Conservation (phyloP, 306 rosid genomes). For the Malus sieversii region DNA sequence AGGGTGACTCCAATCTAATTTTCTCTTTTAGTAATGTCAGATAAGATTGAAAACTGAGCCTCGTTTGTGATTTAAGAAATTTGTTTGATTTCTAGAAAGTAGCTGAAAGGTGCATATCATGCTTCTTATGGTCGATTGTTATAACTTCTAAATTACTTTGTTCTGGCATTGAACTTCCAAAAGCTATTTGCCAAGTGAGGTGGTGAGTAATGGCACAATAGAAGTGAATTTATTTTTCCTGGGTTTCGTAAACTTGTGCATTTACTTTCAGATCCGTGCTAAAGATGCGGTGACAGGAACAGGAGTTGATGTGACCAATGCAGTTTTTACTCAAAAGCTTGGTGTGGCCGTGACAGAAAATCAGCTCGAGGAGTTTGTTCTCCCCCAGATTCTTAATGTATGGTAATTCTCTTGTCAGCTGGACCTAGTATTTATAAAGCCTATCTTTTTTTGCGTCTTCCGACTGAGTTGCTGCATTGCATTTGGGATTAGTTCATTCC, state of each 20-base stretch:
- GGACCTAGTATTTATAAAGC: too few species aligned
- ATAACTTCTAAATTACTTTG: neutral
- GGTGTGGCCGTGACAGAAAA: constrained; percentile 54
- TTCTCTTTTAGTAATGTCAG: too few species aligned
- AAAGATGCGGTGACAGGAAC: constrained; percentile 18
- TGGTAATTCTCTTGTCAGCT: too few species aligned
- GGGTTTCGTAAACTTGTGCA: constrained; percentile 24
- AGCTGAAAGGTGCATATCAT: too few species aligned
- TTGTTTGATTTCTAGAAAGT: too few species aligned
- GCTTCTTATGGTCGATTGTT: too few species aligned
- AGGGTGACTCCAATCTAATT: too few species aligned
- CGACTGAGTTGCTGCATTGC: neutral
- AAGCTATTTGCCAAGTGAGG: neutral
- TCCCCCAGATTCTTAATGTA: constrained; percentile 20
- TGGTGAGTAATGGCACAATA: neutral
- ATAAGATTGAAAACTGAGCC: too few species aligned
- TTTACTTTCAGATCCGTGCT: constrained; percentile 38
- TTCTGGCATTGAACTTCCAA: neutral
- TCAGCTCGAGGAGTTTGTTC: constrained; percentile 49
- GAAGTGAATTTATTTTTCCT: neutral
- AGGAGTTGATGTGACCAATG: constrained; percentile 22
- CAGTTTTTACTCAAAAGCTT: constrained; percentile 36
- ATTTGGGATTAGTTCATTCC: too few species aligned
- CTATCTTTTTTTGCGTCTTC: too few species aligned
- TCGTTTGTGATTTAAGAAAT: too few species aligned